These are phyloP conservation scores for Yarrowia sp. DNA, from an alignment of 805 yeast genomes.

Conservation along the genomic window DNA sequence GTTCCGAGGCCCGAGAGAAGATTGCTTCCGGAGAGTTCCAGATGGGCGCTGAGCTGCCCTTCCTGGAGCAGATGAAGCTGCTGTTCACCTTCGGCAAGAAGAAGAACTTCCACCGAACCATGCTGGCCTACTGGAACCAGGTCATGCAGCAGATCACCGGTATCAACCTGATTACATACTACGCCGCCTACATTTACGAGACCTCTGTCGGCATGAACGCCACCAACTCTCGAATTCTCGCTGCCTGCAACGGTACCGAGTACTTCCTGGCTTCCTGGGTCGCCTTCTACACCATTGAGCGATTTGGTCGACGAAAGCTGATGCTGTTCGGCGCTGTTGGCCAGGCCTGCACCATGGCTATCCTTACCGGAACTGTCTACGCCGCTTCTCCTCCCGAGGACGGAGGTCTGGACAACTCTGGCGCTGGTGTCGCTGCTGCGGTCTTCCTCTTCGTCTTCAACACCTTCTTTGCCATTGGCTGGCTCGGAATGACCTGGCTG, in stretches of 20 bases:
- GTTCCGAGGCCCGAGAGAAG: background rate
- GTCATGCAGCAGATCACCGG: slow-evolving; percentile 84
- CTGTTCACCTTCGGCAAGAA: slow-evolving; percentile 26
- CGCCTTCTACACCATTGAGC: slow-evolving; percentile 41
- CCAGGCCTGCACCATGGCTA: slow-evolving; percentile 43
- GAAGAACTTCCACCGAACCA: slow-evolving; percentile 26
- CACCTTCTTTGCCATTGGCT: slow-evolving; percentile 27
- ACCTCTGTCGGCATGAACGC: slow-evolving; percentile 54
- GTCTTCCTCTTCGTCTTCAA: slow-evolving; percentile 23
- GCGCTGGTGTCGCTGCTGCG: slow-evolving; percentile 11
- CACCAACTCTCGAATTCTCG: slow-evolving; percentile 31
- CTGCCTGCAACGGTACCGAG: slow-evolving; percentile 42
- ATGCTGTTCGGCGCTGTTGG: slow-evolving; percentile 69
- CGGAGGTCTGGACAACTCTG: slow-evolving; percentile 15
- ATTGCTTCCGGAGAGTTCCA: slow-evolving; percentile 3
- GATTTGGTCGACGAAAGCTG: slow-evolving; percentile 69
- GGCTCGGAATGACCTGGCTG: slow-evolving; percentile 22
- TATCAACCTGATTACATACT: slow-evolving; percentile 84
- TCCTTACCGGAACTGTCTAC: slow-evolving; percentile 29
- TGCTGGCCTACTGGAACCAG: slow-evolving; percentile 45
- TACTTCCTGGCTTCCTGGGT: slow-evolving; percentile 63
- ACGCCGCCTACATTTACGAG: slow-evolving; percentile 78
- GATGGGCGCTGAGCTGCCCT: slow-evolving; percentile 20
- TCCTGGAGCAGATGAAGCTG: background rate
- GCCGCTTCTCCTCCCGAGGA: slow-evolving; percentile 8